Percentiles rank a stretch among this genome's conserved stretches.
Evolutionary conservation across 371 early-diverging fungal species (phyloP).

Genomic region (Thermomucor indicae-seudaticae): DNA sequence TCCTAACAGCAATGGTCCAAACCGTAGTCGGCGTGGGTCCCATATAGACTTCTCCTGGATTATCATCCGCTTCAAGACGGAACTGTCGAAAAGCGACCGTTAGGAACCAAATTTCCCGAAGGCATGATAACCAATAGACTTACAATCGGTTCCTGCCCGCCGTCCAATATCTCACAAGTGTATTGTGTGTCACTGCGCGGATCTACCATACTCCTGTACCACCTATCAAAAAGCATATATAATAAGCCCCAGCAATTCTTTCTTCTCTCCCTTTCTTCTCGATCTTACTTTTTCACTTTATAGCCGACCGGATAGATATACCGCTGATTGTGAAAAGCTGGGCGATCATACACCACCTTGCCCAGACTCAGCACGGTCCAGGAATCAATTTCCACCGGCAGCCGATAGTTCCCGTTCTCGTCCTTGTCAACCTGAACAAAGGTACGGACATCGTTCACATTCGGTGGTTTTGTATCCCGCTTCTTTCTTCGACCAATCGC

Average conservation of each 20-base stretch:
- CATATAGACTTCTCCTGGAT: slow-evolving; percentile 23
- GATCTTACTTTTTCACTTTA: slow-evolving; percentile 51
- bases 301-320: slow-evolving; percentile 93
- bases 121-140: no score
- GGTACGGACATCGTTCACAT: slow-evolving; percentile 32
- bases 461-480: slow-evolving; percentile 13
- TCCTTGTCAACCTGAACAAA: slow-evolving; percentile 60
- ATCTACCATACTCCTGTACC: slow-evolving; percentile 78
- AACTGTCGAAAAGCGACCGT: slow-evolving; percentile 1
- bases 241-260: background rate
- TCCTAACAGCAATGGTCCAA: slow-evolving; percentile 47
- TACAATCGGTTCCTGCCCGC: slow-evolving; percentile 71
- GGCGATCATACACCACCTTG: slow-evolving; percentile 64
- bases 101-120: background rate
- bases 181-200: slow-evolving; percentile 66
- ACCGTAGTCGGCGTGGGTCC: slow-evolving; percentile 52
- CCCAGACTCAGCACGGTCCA: slow-evolving; percentile 74
- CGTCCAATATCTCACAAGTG: slow-evolving; percentile 78
- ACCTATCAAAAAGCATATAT: slow-evolving; percentile 24
- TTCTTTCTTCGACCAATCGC: slow-evolving; percentile 13
- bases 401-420: slow-evolving; percentile 62
- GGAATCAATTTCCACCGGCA: slow-evolving; percentile 79
- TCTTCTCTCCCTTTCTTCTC: background rate
- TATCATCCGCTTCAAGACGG: slow-evolving; percentile 43
- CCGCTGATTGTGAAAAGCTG: slow-evolving; percentile 82